Evolutionary conservation across 2,329 filamentous ascomycete species (phyloP).

Genomic region (Verticillium albo-atrum): DNA sequence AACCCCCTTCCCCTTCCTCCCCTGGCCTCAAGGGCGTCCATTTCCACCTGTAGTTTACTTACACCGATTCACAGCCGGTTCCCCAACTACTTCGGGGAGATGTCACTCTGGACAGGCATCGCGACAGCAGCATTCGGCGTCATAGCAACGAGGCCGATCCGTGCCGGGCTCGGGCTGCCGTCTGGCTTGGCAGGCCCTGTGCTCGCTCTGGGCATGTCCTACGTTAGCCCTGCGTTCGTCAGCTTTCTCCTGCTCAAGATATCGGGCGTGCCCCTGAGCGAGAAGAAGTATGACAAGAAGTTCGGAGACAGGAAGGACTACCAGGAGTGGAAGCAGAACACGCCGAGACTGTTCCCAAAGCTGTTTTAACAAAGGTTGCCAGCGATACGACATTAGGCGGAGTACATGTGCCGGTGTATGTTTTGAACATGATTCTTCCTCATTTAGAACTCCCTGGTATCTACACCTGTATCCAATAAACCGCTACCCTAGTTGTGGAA

Average conservation of each 20-base stretch:
- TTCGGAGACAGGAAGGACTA: conserved; percentile 63
- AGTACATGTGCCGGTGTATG: not conserved
- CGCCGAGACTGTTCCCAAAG: conserved; percentile 61
- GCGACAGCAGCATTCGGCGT: conserved; percentile 55
- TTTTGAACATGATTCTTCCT: not conserved
- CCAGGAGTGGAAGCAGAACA: conserved; percentile 62
- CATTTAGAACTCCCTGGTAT: not conserved
- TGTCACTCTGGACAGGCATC: conserved; percentile 64
- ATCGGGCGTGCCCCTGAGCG: conserved; percentile 60
- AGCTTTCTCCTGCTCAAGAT: conserved; percentile 60
- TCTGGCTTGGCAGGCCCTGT: conserved; percentile 27
- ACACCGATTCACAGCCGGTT: conserved; percentile 39
- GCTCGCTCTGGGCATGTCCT: conserved; percentile 38
- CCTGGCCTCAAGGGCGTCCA: too few species aligned
- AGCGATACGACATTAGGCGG: not conserved
- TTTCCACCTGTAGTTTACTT: not conserved
- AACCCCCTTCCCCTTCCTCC: too few species aligned
- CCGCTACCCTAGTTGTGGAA: conserved; percentile 56
- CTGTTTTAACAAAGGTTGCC: conserved; percentile 28
- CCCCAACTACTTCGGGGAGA: conserved; percentile 72
- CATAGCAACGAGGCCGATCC: conserved; percentile 48
- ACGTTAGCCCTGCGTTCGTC: conserved; percentile 60
- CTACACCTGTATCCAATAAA: not conserved
- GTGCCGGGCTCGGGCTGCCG: conserved; percentile 52
- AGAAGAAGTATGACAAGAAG: conserved; percentile 63